These are phyloP conservation scores for Lentinula raphanica DNA, from an alignment of 768 basidiomycete genomes.

Conservation along the genomic window DNA sequence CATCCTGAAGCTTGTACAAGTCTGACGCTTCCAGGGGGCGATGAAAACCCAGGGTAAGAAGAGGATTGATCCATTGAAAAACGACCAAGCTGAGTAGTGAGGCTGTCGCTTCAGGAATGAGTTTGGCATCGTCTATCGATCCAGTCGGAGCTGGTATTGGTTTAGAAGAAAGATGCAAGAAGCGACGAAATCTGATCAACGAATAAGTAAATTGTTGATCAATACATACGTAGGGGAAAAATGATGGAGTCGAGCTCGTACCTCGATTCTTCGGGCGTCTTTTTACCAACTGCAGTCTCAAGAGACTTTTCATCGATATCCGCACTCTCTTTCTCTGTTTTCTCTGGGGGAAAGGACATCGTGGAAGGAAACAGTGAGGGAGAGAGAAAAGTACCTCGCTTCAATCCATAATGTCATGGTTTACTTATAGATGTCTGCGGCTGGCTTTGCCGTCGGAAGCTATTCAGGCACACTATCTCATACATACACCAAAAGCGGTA, in stretches of 20 bases:
- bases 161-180: constrained; percentile 14
- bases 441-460: background rate
- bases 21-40: constrained; percentile 78
- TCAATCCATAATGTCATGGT: background rate
- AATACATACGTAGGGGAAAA: background rate
- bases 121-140: constrained; percentile 53
- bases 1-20: constrained; percentile 70
- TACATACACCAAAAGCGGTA: background rate
- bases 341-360: background rate
- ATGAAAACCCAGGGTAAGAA: constrained; percentile 71
- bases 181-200: constrained; percentile 2
- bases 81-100: constrained; percentile 53
- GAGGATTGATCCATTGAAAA: constrained; percentile 71
- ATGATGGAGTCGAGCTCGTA: background rate
- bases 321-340: background rate
- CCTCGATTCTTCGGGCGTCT: background rate
- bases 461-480: background rate
- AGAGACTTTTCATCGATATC: background rate
- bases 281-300: background rate
- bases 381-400: background rate
- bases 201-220: too few species aligned
- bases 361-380: background rate
- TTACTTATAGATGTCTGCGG: background rate
- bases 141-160: constrained; percentile 38
- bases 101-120: constrained; percentile 66